These are phyloP conservation scores for Cryptococcus sp. DNA, from an alignment of 1,284 basidiomycete genomes.

Conservation along the genomic window DNA sequence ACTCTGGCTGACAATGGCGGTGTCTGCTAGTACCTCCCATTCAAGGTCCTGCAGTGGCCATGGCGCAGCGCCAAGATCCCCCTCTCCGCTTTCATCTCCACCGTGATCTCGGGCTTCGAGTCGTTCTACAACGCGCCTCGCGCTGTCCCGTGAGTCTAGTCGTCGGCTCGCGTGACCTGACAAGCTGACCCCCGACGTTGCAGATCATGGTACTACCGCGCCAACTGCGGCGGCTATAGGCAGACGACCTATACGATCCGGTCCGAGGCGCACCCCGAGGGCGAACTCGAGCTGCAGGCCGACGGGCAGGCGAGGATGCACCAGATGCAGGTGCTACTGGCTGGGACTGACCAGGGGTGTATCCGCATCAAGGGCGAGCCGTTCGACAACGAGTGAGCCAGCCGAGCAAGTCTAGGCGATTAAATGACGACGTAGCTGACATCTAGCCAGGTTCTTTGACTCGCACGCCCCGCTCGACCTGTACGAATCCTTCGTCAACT, in stretches of 20 bases:
- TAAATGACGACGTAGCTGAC: not conserved
- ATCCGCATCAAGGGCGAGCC: slow-evolving; percentile 42
- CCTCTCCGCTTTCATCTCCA: slow-evolving; percentile 40
- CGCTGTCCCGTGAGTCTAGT: slow-evolving; percentile 40
- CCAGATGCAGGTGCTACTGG: slow-evolving; percentile 32
- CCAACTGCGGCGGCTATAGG: slow-evolving; percentile 24
- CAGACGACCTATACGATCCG: slow-evolving; percentile 24
- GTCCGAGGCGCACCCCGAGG: slow-evolving; percentile 20
- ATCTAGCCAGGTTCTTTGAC: slow-evolving; percentile 39
- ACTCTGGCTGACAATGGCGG: not conserved
- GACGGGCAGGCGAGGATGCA: slow-evolving; percentile 32
- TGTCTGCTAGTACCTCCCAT: slow-evolving; percentile 21
- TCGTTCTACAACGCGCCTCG: slow-evolving; percentile 31
- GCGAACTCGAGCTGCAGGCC: slow-evolving; percentile 29
- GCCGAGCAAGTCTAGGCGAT: not conserved
- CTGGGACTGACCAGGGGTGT: slow-evolving; percentile 34
- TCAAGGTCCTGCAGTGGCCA: slow-evolving; percentile 31
- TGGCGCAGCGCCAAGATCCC: slow-evolving; percentile 43
- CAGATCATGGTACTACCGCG: slow-evolving; percentile 27
- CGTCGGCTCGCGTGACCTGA: not conserved
- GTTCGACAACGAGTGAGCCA: slow-evolving; percentile 44
- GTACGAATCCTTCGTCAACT: slow-evolving; percentile 35
- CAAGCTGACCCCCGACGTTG: not conserved
- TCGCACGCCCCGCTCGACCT: slow-evolving; percentile 36
- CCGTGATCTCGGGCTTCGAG: slow-evolving; percentile 44